A percentile compares a stretch with the other conserved stretches of the same genome.
Evolutionary conservation across 768 basidiomycete species (phyloP).

Genomic region (Rhodotorula diobovata): DNA sequence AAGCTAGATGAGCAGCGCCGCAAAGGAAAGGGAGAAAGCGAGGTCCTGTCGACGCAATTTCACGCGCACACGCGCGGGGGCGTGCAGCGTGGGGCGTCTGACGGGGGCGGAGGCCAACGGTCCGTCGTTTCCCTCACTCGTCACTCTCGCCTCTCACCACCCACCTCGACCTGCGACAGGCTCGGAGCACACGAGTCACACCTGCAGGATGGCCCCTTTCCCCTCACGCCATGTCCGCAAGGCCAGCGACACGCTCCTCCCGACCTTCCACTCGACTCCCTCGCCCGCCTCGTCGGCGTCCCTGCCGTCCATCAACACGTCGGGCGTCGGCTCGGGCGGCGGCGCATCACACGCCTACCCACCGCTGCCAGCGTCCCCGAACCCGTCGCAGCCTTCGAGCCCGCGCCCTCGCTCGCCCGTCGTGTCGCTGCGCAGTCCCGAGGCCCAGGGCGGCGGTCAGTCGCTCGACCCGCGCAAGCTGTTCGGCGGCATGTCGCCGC

Average conservation of each 20-base stretch:
- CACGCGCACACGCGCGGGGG: too few relatives aligned
- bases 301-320: neutral
- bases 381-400: neutral
- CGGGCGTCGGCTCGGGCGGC: neutral
- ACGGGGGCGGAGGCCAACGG: too few relatives aligned
- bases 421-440: neutral
- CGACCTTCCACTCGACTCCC: conserved; percentile 15
- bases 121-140: too few relatives aligned
- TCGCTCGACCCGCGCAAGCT: conserved; percentile 5
- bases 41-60: too few relatives aligned
- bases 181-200: too few relatives aligned
- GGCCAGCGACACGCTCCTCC: neutral
- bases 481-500: conserved; percentile 18
- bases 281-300: conserved; percentile 1
- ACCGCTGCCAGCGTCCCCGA: neutral
- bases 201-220: conserved; percentile 35
- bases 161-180: too few relatives aligned
- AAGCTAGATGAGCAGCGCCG: too few relatives aligned
- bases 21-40: too few relatives aligned
- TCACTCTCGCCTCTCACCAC: too few relatives aligned
- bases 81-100: too few relatives aligned
- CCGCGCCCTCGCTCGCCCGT: neutral
- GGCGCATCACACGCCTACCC: neutral
- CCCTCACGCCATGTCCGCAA: conserved; percentile 15
- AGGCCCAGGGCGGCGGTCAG: neutral